Conservation (phyloP, 2,329 filamentous ascomycete genomes). For the Pyricularia sp. region DNA sequence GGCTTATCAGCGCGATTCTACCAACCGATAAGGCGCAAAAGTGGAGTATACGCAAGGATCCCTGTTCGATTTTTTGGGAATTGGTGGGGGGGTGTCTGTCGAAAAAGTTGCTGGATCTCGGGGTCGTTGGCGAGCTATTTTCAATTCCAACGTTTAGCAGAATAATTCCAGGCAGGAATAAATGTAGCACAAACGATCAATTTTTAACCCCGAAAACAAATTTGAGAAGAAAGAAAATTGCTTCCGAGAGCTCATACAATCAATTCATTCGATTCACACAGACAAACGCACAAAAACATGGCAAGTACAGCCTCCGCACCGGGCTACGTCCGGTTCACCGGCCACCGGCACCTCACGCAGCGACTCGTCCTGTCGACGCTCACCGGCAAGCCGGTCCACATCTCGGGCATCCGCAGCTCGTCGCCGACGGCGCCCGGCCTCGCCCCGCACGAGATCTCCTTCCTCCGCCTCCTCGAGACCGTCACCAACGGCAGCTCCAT, state of each 20-base stretch:
- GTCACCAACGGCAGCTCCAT: conserved; percentile 91
- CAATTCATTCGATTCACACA: not conserved
- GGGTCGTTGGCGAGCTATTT: not conserved
- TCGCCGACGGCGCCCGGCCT: conserved; percentile 82
- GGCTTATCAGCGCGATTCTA: conserved; percentile 2
- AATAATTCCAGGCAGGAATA: not conserved
- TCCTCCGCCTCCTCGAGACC: conserved; percentile 84
- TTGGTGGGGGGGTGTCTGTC: not conserved
- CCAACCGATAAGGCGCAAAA: not conserved
- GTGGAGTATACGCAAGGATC: not conserved
- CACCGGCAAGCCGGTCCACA: conserved; percentile 77
- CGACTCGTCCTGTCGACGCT: conserved; percentile 84
- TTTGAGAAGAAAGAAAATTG: not conserved
- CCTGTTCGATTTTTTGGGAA: not conserved
- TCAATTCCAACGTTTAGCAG: not conserved
- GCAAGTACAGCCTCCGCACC: conserved; percentile 12
- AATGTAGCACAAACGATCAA: not conserved
- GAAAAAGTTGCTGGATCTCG: not conserved
- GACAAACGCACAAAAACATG: not conserved
- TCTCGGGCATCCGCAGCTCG: conserved; percentile 82
- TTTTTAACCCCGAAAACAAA: not conserved
- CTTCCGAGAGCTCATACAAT: not conserved
- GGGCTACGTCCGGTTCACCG: conserved; percentile 62
- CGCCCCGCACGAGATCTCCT: conserved; percentile 84
- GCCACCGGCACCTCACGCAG: conserved; percentile 69